A percentile compares a stretch with the other conserved stretches of the same genome.
Conservation (phyloP, 768 basidiomycete species). For the Tephrocybe sp. region DNA sequence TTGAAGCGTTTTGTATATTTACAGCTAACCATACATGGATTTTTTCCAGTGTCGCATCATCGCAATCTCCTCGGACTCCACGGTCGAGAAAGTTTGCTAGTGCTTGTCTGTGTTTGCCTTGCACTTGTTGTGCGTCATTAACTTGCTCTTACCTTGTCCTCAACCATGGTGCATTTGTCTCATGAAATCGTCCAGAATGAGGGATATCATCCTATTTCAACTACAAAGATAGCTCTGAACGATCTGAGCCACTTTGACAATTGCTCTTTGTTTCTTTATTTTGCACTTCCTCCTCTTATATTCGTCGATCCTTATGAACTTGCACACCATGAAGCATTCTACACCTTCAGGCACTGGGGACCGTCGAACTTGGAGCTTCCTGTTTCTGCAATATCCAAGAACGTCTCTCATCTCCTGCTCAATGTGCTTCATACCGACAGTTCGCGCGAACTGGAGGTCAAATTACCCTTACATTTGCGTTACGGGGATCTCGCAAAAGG, state of each 20-base stretch:
- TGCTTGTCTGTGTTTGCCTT: too few relatives aligned
- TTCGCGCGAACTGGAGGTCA: constrained; percentile 24
- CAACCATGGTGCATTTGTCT: constrained; percentile 24
- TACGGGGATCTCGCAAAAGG: constrained; percentile 33
- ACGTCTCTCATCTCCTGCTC: constrained; percentile 25
- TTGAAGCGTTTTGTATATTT: too few relatives aligned
- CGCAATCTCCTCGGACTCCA: too few relatives aligned
- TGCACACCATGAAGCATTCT: constrained; percentile 31
- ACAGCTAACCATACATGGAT: too few relatives aligned
- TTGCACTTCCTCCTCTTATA: constrained; percentile 37
- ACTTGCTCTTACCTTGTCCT: too few relatives aligned
- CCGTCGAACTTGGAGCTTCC: constrained; percentile 46
- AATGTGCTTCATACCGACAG: constrained; percentile 15
- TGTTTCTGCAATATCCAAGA: constrained; percentile 32
- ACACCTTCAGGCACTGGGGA: constrained; percentile 40
- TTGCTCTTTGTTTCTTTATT: constrained; percentile 40
- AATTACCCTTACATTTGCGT: constrained; percentile 46
- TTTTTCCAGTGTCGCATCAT: not conserved
- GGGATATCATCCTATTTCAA: constrained; percentile 39
- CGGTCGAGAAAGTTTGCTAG: too few relatives aligned
- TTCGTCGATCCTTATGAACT: constrained; percentile 53
- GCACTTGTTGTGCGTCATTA: too few relatives aligned
- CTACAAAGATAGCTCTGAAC: constrained; percentile 24
- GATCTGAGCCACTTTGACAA: constrained; percentile 9
- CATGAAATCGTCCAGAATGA: constrained; percentile 28